A percentile compares a stretch with the other conserved stretches of the same genome.
Evolutionary conservation across 768 basidiomycete species (phyloP).

Genomic region (Obba rivulosa): DNA sequence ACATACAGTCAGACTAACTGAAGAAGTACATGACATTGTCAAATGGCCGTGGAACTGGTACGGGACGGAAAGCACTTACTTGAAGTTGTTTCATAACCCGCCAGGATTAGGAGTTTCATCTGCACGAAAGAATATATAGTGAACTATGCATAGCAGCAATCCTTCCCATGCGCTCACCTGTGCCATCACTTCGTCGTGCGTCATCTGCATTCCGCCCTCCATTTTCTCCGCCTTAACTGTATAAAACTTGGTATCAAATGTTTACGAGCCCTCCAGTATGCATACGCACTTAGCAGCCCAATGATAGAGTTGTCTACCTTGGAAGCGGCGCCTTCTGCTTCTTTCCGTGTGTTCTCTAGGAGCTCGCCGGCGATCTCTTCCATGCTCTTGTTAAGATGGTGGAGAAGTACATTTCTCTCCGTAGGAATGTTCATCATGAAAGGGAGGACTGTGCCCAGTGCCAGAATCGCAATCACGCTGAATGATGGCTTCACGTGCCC

Average conservation of each 20-base stretch:
- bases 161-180: too few species aligned
- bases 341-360: slow-evolving; percentile 27
- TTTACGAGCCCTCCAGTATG: neutral
- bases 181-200: slow-evolving; percentile 37
- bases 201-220: slow-evolving; percentile 26
- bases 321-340: slow-evolving; percentile 22
- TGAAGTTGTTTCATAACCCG: slow-evolving; percentile 50
- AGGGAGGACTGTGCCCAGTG: slow-evolving; percentile 27
- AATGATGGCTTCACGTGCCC: slow-evolving; percentile 7
- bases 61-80: slow-evolving; percentile 21
- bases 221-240: slow-evolving; percentile 32
- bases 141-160: too few species aligned
- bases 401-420: slow-evolving; percentile 16
- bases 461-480: slow-evolving; percentile 10
- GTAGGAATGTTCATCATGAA: slow-evolving; percentile 28
- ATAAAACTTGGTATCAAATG: neutral
- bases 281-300: slow-evolving; percentile 29
- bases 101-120: slow-evolving; percentile 34
- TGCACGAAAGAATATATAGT: too few species aligned
- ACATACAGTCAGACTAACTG: slow-evolving; percentile 18
- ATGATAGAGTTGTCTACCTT: slow-evolving; percentile 33
- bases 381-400: slow-evolving; percentile 25
- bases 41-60: neutral
- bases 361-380: slow-evolving; percentile 29
- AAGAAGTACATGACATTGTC: neutral